Conservation (phyloP, 441 rosid species). For the Populus hybrid region DNA sequence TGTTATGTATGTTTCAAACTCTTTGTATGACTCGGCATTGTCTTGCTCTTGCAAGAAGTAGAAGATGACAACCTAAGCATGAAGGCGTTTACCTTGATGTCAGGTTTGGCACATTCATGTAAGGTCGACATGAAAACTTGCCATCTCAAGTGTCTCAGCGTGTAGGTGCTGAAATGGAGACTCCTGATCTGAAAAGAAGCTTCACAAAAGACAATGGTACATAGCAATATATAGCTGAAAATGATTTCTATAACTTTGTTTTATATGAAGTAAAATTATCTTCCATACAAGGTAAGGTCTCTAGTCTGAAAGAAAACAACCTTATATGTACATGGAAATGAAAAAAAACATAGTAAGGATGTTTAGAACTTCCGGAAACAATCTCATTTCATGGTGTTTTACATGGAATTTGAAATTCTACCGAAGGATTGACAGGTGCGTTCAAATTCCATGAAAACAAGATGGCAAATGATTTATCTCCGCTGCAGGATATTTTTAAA, state of each 20-base stretch:
- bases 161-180: neutral
- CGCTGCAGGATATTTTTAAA: constrained; percentile 3
- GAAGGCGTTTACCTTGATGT: too few relatives aligned
- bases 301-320: constrained; percentile 6
- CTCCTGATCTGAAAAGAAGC: neutral
- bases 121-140: neutral
- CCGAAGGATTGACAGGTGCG: neutral
- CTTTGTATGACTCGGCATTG: too few relatives aligned
- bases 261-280: neutral
- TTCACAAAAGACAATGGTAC: neutral
- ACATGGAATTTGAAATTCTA: constrained; percentile 25
- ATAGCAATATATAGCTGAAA: neutral
- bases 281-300: neutral
- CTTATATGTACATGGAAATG: constrained; percentile 7
- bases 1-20: too few relatives aligned
- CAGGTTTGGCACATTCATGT: neutral
- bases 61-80: too few relatives aligned
- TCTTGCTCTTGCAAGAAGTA: too few relatives aligned
- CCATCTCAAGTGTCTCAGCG: neutral
- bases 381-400: constrained; percentile 23
- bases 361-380: constrained; percentile 21
- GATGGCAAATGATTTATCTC: neutral
- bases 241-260: neutral
- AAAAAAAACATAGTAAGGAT: neutral
- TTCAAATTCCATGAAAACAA: constrained; percentile 37